phyloP scores from a whole-genome alignment of 805 yeast genomes.

The Candida silvicultrix region DNA sequence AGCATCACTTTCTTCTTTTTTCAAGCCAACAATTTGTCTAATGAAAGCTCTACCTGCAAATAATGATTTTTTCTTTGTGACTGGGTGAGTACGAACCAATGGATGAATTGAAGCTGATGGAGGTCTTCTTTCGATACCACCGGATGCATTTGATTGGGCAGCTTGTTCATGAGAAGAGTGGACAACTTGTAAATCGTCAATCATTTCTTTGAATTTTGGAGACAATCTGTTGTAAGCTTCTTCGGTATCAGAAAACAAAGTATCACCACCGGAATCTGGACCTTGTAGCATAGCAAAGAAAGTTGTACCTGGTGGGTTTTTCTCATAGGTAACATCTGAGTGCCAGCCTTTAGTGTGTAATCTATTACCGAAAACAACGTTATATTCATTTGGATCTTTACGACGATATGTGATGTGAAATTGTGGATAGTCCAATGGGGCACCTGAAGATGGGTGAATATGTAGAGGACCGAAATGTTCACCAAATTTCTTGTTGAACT shows the following conservation, averaged over 20 bases:
- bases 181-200: constrained; percentile 56
- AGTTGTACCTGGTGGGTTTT: constrained; percentile 68
- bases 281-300: constrained; percentile 57
- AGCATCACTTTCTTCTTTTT: constrained; percentile 62
- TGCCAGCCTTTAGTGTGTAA: constrained; percentile 43
- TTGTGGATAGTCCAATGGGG: constrained; percentile 52
- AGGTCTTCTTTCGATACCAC: constrained; percentile 62
- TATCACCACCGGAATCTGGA: constrained; percentile 69
- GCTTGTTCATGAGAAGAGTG: constrained; percentile 75
- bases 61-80: constrained; percentile 52
- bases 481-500: constrained; percentile 44
- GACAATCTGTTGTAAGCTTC: constrained; percentile 72
- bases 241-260: constrained; percentile 63
- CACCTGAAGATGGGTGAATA: constrained; percentile 70
- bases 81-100: constrained; percentile 67
- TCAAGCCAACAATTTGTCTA: constrained; percentile 63
- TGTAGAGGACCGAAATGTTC: constrained; percentile 64
- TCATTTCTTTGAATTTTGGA: constrained; percentile 51
- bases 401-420: constrained; percentile 56
- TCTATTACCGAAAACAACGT: constrained; percentile 21
- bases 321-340: constrained; percentile 69
- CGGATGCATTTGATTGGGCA: constrained; percentile 40
- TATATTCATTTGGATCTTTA: constrained; percentile 28
- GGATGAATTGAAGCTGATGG: constrained; percentile 59
- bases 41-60: constrained; percentile 58